phyloP scores from a whole-genome alignment of 257 asterid species.

The Primulina huaijiensis region DNA sequence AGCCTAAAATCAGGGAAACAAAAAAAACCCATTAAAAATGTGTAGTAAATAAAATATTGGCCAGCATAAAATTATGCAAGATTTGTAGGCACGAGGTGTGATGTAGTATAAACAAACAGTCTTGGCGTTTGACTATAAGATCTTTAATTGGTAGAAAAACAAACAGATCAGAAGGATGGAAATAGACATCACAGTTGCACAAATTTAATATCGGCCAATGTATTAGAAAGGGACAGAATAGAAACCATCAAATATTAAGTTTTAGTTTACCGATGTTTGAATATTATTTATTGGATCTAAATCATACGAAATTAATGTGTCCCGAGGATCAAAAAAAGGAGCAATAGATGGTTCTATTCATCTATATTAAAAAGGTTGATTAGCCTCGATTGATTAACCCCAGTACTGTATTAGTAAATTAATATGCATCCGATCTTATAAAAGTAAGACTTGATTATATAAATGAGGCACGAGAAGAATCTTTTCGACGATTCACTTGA shows the following conservation, averaged over 20 bases:
- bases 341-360: constrained; percentile 58
- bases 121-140: constrained; percentile 37
- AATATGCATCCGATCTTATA: constrained; percentile 27
- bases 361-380: constrained; percentile 19
- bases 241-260: constrained; percentile 59
- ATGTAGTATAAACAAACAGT: constrained; percentile 34
- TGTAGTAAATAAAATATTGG: constrained; percentile 25
- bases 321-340: constrained; percentile 55
- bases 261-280: constrained; percentile 37
- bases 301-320: constrained; percentile 72
- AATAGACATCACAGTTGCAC: constrained; percentile 44
- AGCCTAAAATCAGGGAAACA: not conserved
- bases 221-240: constrained; percentile 57
- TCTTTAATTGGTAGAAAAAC: constrained; percentile 34
- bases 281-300: constrained; percentile 38
- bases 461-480: constrained; percentile 38
- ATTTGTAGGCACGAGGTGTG: constrained; percentile 62
- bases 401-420: constrained; percentile 24
- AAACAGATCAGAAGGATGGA: constrained; percentile 51
- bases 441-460: constrained; percentile 27
- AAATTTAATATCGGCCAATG: constrained; percentile 22
- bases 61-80: constrained; percentile 30
- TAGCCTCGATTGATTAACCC: constrained; percentile 42
- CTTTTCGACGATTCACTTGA: constrained; percentile 30
- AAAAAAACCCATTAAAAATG: no score